Conservation (phyloP, 2,329 filamentous ascomycete species). For the Colletotrichum salicis region DNA sequence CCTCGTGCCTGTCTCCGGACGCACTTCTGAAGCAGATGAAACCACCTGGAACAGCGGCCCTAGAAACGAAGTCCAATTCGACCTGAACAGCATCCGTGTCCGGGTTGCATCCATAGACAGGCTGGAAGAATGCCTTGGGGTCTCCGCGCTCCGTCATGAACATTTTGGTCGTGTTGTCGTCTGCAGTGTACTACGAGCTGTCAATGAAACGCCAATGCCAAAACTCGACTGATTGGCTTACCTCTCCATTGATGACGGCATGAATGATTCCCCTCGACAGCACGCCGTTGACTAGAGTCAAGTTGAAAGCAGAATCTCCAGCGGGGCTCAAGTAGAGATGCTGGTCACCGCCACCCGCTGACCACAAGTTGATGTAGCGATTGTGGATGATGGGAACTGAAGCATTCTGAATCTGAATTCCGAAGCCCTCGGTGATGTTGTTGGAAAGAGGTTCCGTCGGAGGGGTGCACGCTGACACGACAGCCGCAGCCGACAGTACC, state of each 20-base stretch:
- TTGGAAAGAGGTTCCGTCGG: slow-evolving; percentile 43
- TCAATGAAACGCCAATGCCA: background rate
- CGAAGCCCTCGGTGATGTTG: slow-evolving; percentile 48
- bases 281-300: slow-evolving; percentile 51
- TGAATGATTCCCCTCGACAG: slow-evolving; percentile 43
- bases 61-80: slow-evolving; percentile 48
- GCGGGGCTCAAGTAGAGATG: slow-evolving; percentile 53
- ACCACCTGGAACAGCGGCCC: slow-evolving; percentile 46
- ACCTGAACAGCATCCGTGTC: slow-evolving; percentile 52
- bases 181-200: slow-evolving; percentile 47
- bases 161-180: slow-evolving; percentile 59
- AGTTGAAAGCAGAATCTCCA: slow-evolving; percentile 48
- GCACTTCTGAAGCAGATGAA: slow-evolving; percentile 52
- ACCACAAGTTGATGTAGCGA: slow-evolving; percentile 48
- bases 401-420: slow-evolving; percentile 51
- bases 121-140: slow-evolving; percentile 52
- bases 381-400: slow-evolving; percentile 49
- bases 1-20: slow-evolving; percentile 51
- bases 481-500: slow-evolving; percentile 37
- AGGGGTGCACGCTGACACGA: slow-evolving; percentile 44
- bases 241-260: slow-evolving; percentile 58
- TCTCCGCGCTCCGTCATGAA: slow-evolving; percentile 59
- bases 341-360: slow-evolving; percentile 50
- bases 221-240: slow-evolving; percentile 36
- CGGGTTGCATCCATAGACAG: slow-evolving; percentile 54